phyloP scores from a whole-genome alignment of 1,284 basidiomycete genomes.

The Thelephora terrestris region DNA sequence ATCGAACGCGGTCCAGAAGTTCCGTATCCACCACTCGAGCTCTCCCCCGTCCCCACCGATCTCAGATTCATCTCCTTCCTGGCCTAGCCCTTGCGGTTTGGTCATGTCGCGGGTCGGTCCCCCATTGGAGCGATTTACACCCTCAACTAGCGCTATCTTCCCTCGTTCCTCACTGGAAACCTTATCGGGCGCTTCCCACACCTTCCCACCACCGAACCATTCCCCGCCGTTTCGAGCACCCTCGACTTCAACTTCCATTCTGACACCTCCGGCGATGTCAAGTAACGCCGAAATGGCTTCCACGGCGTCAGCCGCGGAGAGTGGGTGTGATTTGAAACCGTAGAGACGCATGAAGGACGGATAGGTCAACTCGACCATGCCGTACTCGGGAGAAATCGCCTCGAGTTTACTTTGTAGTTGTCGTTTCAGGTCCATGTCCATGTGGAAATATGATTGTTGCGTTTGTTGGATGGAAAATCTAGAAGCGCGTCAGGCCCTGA shows the following conservation, averaged over 20 bases:
- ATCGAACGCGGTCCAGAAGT: constrained; percentile 93
- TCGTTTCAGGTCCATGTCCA: constrained; percentile 91
- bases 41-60: constrained; percentile 35
- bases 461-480: constrained; percentile 92
- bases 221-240: constrained; percentile 79
- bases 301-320: constrained; percentile 90
- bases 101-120: constrained; percentile 15
- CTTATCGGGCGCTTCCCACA: constrained; percentile 54
- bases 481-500: constrained; percentile 1
- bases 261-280: constrained; percentile 84
- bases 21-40: constrained; percentile 74
- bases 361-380: constrained; percentile 89
- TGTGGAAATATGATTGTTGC: constrained; percentile 89
- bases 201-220: constrained; percentile 74
- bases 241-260: constrained; percentile 83
- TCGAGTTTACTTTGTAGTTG: constrained; percentile 79
- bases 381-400: constrained; percentile 91
- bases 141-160: constrained; percentile 25
- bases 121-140: constrained; percentile 33
- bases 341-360: constrained; percentile 88
- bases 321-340: constrained; percentile 78
- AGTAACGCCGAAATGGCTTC: constrained; percentile 85
- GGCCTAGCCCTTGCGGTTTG: constrained; percentile 15
- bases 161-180: constrained; percentile 14
- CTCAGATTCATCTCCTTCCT: constrained; percentile 27